Evolutionary conservation across 2,329 filamentous ascomycete species (phyloP).

Genomic region (Penicillium palitans): DNA sequence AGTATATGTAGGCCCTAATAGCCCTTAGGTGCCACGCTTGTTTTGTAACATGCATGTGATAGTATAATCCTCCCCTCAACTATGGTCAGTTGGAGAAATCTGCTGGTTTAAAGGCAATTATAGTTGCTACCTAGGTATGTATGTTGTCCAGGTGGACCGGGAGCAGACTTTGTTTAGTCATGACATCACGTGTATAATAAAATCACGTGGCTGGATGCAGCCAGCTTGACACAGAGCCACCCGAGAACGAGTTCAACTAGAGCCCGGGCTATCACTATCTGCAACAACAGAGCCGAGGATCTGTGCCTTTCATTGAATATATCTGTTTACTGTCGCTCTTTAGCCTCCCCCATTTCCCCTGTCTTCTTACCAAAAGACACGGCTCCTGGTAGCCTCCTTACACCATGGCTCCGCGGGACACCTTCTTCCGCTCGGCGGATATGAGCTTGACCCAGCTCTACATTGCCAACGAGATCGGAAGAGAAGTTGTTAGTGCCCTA

Average conservation of each 20-base stretch:
- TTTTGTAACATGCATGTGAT: too few species aligned
- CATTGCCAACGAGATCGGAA: conserved; percentile 97
- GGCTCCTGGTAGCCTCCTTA: conserved; percentile 25
- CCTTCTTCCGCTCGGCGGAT: conserved; percentile 98
- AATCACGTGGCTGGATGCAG: conserved; percentile 22
- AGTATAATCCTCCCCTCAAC: too few species aligned
- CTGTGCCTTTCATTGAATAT: conserved; percentile 19
- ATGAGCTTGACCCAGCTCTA: conserved; percentile 99
- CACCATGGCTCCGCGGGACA: conserved; percentile 72
- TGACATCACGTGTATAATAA: not conserved
- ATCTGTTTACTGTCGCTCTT: conserved; percentile 11
- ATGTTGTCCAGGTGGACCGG: too few species aligned
- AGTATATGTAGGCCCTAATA: too few species aligned
- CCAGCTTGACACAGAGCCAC: conserved; percentile 18
- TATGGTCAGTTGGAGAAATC: too few species aligned
- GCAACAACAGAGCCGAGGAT: conserved; percentile 10
- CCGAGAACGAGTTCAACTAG: conserved; percentile 3
- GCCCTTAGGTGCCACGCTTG: too few species aligned
- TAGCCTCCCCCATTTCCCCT: conserved; percentile 7
- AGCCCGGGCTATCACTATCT: not conserved
- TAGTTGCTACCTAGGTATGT: too few species aligned
- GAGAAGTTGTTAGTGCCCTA: conserved; percentile 93
- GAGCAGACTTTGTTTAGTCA: not conserved
- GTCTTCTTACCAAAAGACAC: conserved; percentile 22
- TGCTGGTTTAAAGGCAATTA: not conserved